phyloP scores from a whole-genome alignment of 495 filamentous ascomycete species.

The Penicillium paradoxum region DNA sequence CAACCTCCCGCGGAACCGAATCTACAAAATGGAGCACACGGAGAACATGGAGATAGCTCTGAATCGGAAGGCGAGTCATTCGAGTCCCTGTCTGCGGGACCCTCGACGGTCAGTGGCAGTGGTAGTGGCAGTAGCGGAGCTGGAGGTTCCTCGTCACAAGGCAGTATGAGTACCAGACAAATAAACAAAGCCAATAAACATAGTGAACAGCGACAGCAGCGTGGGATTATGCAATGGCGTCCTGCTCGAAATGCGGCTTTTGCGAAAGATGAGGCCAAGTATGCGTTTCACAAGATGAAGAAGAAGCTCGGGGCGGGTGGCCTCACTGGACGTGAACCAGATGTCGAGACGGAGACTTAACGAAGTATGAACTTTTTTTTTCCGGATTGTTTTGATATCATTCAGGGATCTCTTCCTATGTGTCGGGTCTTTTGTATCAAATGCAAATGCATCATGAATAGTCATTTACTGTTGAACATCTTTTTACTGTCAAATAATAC shows the following conservation, averaged over 20 bases:
- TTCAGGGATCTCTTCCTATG: not conserved
- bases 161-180: slow-evolving; percentile 12
- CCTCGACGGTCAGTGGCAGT: slow-evolving; percentile 19
- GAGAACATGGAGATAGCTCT: slow-evolving; percentile 6
- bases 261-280: slow-evolving; percentile 49
- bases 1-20: slow-evolving; percentile 17
- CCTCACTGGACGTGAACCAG: slow-evolving; percentile 46
- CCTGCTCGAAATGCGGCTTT: slow-evolving; percentile 50
- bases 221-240: slow-evolving; percentile 53
- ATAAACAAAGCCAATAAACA: slow-evolving; percentile 37
- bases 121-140: not conserved
- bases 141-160: slow-evolving; percentile 12
- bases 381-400: not conserved
- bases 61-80: slow-evolving; percentile 11
- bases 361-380: not conserved
- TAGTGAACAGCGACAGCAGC: slow-evolving; percentile 48
- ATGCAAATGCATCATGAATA: not conserved
- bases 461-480: too few relatives aligned
- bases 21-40: not conserved
- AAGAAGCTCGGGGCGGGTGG: slow-evolving; percentile 42
- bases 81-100: slow-evolving; percentile 7
- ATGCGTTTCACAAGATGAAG: slow-evolving; percentile 42
- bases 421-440: slow-evolving; percentile 1
- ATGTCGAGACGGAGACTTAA: slow-evolving; percentile 51
- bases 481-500: too few relatives aligned